Evolutionary conservation across 345 rosid genomes (phyloP).

Genomic region (Nephelium lappaceum): DNA sequence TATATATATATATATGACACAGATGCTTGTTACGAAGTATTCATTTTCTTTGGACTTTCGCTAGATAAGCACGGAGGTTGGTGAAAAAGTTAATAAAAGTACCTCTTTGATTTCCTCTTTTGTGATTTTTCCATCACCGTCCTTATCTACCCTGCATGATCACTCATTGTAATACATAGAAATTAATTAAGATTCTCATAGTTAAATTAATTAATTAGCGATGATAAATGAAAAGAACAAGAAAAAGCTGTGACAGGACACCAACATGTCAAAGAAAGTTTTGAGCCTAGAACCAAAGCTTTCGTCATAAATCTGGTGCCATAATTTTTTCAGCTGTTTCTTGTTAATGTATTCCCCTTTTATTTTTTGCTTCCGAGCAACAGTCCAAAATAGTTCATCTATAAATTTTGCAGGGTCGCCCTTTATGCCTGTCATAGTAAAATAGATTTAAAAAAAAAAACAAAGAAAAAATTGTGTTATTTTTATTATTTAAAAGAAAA

Average conservation of each 20-base stretch:
- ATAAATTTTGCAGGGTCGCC: constrained; percentile 87
- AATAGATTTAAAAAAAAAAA: neutral
- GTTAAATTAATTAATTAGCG: neutral
- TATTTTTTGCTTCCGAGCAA: constrained; percentile 65
- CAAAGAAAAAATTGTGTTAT: neutral
- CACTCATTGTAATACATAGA: neutral
- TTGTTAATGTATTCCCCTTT: constrained; percentile 65
- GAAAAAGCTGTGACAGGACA: too few species aligned
- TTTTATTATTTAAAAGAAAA: neutral
- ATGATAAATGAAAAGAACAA: neutral
- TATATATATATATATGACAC: too few species aligned
- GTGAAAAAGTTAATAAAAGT: constrained; percentile 1
- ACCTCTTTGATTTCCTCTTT: constrained; percentile 89
- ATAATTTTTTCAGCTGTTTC: constrained; percentile 60
- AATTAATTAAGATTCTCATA: neutral
- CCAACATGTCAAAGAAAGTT: constrained; percentile 84
- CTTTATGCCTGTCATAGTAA: constrained; percentile 63
- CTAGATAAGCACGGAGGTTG: too few species aligned
- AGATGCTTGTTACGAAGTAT: too few species aligned
- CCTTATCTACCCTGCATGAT: constrained; percentile 67
- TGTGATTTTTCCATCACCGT: constrained; percentile 79
- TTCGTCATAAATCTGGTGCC: constrained; percentile 82
- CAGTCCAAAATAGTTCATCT: constrained; percentile 65
- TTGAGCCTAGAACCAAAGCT: constrained; percentile 92
- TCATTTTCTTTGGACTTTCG: too few species aligned